Percentiles rank a stretch among this genome's conserved stretches.
Evolutionary conservation across 495 filamentous ascomycete genomes (phyloP).

Genomic region (Thermothielavioides terrestris): DNA sequence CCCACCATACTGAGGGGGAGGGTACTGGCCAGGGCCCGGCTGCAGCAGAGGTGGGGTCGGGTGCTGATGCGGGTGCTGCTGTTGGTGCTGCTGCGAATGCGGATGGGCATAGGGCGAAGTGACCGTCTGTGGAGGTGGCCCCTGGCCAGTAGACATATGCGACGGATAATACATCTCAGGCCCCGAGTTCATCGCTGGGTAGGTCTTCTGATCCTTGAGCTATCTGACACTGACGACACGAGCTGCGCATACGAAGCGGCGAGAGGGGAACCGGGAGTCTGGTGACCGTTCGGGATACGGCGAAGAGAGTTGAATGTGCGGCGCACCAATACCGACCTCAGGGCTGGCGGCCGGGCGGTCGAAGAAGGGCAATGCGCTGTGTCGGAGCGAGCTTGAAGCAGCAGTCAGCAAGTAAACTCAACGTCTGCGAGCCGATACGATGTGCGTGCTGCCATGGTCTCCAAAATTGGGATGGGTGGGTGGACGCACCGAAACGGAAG

Average conservation of each 20-base stretch:
- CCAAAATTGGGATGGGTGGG: no score
- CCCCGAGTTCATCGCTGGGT: constrained; percentile 75
- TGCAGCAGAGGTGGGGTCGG: constrained; percentile 70
- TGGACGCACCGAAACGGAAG: no score
- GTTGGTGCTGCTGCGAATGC: not conserved
- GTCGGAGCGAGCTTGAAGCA: no score
- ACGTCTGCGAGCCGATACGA: no score
- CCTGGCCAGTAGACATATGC: constrained; percentile 74
- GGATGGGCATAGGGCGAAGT: constrained; percentile 68
- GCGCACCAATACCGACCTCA: no score
- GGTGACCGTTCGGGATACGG: constrained; percentile 47
- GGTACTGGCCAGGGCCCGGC: constrained; percentile 63
- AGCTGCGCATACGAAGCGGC: constrained; percentile 31
- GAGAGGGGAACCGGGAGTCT: constrained; percentile 42
- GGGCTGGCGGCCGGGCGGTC: no score
- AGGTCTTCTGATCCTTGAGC: constrained; percentile 45
- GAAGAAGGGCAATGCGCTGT: no score
- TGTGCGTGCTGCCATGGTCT: no score
- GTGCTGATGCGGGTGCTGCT: not conserved
- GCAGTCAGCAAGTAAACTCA: no score
- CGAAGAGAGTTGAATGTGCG: no score
- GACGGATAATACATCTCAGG: constrained; percentile 77
- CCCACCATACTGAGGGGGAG: constrained; percentile 45
- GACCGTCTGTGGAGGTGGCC: constrained; percentile 71
- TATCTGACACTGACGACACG: constrained; percentile 33